Percentiles rank a stretch among this genome's conserved stretches.
phyloP scores from a whole-genome alignment of 768 basidiomycete genomes.

The Pleurotus pulmonarius region DNA sequence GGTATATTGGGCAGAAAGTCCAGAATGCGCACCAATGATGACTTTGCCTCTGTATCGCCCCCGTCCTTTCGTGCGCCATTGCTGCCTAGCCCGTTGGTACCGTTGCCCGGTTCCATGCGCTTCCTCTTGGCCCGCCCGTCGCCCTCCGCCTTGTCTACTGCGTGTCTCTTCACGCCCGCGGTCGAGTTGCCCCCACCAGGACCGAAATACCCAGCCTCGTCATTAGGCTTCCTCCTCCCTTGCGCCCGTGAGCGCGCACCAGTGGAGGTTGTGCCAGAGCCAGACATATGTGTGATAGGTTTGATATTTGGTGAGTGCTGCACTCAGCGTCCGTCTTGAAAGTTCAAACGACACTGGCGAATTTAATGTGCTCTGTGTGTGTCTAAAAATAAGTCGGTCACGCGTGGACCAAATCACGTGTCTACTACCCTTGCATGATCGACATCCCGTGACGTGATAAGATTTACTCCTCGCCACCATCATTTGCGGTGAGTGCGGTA shows the following conservation, averaged over 20 bases:
- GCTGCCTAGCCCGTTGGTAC: slow-evolving; percentile 13
- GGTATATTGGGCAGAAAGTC: not conserved
- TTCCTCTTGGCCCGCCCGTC: slow-evolving; percentile 75
- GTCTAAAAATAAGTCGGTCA: too few relatives aligned
- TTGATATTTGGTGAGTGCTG: too few relatives aligned
- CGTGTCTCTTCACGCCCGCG: slow-evolving; percentile 58
- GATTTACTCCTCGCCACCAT: too few relatives aligned
- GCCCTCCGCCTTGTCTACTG: slow-evolving; percentile 65
- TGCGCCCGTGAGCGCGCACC: slow-evolving; percentile 62
- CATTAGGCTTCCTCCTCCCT: slow-evolving; percentile 58
- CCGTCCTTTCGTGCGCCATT: not conserved
- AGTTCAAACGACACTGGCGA: too few relatives aligned
- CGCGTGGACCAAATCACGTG: too few relatives aligned
- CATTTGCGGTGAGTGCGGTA: too few relatives aligned
- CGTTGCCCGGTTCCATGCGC: slow-evolving; percentile 45
- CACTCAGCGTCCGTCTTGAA: too few relatives aligned
- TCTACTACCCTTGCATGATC: too few relatives aligned
- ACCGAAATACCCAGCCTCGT: slow-evolving; percentile 70
- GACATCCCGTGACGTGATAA: too few relatives aligned
- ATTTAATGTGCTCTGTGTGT: too few relatives aligned
- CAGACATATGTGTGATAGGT: slow-evolving; percentile 24
- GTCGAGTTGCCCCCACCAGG: slow-evolving; percentile 38
- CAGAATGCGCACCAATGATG: slow-evolving; percentile 36
- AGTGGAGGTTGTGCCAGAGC: slow-evolving; percentile 31
- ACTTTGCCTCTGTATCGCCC: slow-evolving; percentile 34